Conservation (phyloP, 164 flowering plant genomes). For the Pachysandra terminalis region DNA sequence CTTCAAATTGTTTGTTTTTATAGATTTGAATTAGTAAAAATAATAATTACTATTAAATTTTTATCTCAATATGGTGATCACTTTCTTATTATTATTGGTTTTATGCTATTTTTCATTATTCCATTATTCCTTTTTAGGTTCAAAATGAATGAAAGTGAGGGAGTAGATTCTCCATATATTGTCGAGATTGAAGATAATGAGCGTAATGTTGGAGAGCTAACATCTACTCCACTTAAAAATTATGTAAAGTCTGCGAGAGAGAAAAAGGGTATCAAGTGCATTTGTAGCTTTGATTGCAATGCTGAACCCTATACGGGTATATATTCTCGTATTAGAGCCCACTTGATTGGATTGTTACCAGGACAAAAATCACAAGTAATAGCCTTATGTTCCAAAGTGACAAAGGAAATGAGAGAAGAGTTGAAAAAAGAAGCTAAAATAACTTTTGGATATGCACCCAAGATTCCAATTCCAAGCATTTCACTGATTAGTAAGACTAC, state of each 20-base stretch:
- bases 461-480: background rate
- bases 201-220: background rate
- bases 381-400: constrained; percentile 6
- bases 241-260: background rate
- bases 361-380: background rate
- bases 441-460: background rate
- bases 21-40: too few relatives aligned
- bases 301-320: background rate
- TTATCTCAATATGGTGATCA: too few relatives aligned
- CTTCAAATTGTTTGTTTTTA: too few relatives aligned
- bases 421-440: constrained; percentile 4
- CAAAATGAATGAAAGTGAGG: constrained; percentile 1
- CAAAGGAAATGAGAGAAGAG: constrained; percentile 12
- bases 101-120: too few relatives aligned
- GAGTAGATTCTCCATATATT: background rate
- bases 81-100: too few relatives aligned
- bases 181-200: background rate
- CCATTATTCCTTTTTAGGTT: background rate
- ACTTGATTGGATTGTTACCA: constrained; percentile 11
- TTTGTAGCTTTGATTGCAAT: background rate
- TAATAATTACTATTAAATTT: too few relatives aligned
- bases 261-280: background rate
- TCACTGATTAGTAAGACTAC: background rate
- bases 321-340: background rate
- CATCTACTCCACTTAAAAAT: background rate